Conservation (phyloP, 2,329 filamentous ascomycete species). For the Ophiostoma angusticollis region DNA sequence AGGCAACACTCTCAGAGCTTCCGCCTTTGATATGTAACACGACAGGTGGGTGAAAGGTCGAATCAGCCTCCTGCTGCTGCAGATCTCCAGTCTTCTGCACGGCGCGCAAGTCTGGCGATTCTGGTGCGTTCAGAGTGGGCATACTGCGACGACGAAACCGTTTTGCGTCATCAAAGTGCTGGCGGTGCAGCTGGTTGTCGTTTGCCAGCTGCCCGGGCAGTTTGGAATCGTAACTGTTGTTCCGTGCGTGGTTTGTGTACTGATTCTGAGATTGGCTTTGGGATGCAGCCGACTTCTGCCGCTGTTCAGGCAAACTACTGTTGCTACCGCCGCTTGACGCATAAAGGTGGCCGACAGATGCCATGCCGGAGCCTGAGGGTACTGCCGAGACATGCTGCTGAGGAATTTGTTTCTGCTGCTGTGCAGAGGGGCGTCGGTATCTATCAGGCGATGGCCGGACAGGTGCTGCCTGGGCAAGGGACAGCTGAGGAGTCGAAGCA, state of each 20-base stretch:
- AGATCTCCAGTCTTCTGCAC: conserved; percentile 24
- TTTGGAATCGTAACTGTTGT: conserved; percentile 34
- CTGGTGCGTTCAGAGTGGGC: conserved; percentile 46
- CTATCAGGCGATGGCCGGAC: conserved; percentile 66
- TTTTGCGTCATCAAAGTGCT: conserved; percentile 54
- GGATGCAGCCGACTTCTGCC: conserved; percentile 22
- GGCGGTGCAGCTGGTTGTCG: conserved; percentile 52
- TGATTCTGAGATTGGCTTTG: conserved; percentile 21
- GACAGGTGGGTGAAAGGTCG: conserved; percentile 17
- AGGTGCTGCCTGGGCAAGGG: conserved; percentile 43
- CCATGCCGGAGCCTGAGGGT: conserved; percentile 41
- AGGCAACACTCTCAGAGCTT: conserved; percentile 53
- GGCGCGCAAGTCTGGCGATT: too few relatives aligned
- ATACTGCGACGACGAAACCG: conserved; percentile 74
- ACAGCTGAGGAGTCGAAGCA: conserved; percentile 31
- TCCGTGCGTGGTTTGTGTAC: conserved; percentile 30
- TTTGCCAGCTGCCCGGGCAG: conserved; percentile 44
- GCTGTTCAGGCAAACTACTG: conserved; percentile 24
- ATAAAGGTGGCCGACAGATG: conserved; percentile 37
- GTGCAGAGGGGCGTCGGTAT: conserved; percentile 55
- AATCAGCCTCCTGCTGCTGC: conserved; percentile 23
- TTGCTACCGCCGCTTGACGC: conserved; percentile 28
- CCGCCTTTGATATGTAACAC: conserved; percentile 32
- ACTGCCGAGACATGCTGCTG: conserved; percentile 25
- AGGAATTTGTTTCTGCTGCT: conserved; percentile 7